Percentiles rank a stretch among this genome's conserved stretches.
Conservation (phyloP, 106 monocot genomes). For the Dioscorea dumetorum region DNA sequence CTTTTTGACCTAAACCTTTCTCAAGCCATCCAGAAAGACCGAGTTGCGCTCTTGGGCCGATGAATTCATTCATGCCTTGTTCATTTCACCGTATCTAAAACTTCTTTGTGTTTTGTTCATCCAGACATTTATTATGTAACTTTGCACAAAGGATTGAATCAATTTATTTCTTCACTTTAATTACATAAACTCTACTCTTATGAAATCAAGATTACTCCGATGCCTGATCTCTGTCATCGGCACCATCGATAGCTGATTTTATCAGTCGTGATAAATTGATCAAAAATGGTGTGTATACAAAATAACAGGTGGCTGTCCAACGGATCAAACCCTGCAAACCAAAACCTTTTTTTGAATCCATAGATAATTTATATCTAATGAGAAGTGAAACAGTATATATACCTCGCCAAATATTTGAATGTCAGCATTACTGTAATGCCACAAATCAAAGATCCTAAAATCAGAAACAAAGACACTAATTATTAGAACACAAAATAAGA, state of each 20-base stretch:
- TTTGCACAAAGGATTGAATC: too few species aligned
- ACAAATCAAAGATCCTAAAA: constrained; percentile 52
- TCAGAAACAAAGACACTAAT: background rate
- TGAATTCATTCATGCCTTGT: constrained; percentile 16
- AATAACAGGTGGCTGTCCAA: constrained; percentile 78
- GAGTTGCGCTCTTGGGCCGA: constrained; percentile 55
- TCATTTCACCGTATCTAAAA: too few species aligned
- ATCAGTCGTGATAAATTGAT: constrained; percentile 45
- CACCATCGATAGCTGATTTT: constrained; percentile 8
- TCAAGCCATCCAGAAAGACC: constrained; percentile 75
- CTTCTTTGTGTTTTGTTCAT: too few species aligned
- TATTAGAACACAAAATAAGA: background rate
- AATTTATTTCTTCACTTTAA: too few species aligned
- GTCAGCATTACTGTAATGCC: constrained; percentile 69
- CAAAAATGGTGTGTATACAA: constrained; percentile 66
- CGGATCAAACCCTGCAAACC: constrained; percentile 62
- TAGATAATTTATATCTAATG: background rate
- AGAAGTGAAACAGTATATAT: background rate
- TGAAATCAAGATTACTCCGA: too few species aligned
- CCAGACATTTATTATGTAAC: too few species aligned
- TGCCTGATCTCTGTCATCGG: background rate
- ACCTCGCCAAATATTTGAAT: constrained; percentile 68
- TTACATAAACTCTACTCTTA: too few species aligned
- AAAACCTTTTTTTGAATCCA: background rate
- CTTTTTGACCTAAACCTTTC: constrained; percentile 86